Percentiles rank a stretch among this genome's conserved stretches.
Evolutionary conservation across 2,329 filamentous ascomycete species (phyloP).

Genomic region (Elsinoe necatrix): DNA sequence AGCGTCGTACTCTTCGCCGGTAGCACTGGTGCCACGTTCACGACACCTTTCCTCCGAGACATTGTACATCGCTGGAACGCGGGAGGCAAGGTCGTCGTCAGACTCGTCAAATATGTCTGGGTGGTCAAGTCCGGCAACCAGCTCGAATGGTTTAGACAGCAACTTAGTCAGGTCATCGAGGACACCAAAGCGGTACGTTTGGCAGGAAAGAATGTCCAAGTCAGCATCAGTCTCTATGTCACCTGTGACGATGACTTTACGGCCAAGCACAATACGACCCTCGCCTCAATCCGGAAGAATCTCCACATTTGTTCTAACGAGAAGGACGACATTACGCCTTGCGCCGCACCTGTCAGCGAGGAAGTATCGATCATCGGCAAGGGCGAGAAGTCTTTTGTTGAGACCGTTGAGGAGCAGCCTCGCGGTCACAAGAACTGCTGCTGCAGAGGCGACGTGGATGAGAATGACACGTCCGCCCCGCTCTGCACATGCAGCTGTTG

Average conservation of each 20-base stretch:
- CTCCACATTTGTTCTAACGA: conserved; percentile 8
- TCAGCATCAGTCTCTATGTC: conserved; percentile 48
- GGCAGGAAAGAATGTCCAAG: conserved; percentile 32
- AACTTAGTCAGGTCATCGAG: conserved; percentile 39
- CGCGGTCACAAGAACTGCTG: conserved; percentile 37
- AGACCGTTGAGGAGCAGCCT: conserved; percentile 18
- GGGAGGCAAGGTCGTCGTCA: conserved; percentile 33
- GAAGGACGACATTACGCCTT: conserved; percentile 14
- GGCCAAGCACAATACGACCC: conserved; percentile 31
- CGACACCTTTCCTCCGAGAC: conserved; percentile 48
- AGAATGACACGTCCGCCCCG: conserved; percentile 31
- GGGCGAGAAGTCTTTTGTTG: conserved; percentile 8
- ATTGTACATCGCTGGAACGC: conserved; percentile 37
- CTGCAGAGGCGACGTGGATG: conserved; percentile 42
- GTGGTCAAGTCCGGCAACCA: conserved; percentile 48
- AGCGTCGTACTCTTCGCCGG: conserved; percentile 52
- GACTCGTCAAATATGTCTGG: conserved; percentile 49
- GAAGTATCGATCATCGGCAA: conserved; percentile 18
- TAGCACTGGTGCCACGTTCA: conserved; percentile 53
- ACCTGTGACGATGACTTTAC: conserved; percentile 45
- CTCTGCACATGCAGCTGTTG: conserved; percentile 32
- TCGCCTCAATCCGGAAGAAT: conserved; percentile 17
- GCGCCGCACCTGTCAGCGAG: conserved; percentile 14
- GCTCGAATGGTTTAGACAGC: conserved; percentile 45
- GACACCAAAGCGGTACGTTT: conserved; percentile 37